phyloP scores from a whole-genome alignment of 495 filamentous ascomycete genomes.

The Podospora australis region DNA sequence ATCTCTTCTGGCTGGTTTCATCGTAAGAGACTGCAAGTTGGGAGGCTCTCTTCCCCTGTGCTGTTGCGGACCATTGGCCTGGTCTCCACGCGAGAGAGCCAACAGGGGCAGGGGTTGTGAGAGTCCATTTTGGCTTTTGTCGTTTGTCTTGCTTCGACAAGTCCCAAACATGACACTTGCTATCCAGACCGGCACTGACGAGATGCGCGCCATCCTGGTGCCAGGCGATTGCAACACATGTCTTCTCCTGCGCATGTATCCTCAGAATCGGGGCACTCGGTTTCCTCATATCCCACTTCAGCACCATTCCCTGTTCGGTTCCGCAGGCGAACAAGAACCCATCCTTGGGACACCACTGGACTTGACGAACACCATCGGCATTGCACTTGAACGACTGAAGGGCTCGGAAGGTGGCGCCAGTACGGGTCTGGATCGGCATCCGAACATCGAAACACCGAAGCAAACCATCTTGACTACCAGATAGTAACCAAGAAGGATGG shows the following conservation, averaged over 20 bases:
- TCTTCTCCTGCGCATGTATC: slow-evolving; percentile 73
- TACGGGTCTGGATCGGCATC: slow-evolving; percentile 30
- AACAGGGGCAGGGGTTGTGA: slow-evolving; percentile 56
- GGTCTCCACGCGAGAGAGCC: slow-evolving; percentile 82
- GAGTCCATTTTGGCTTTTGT: slow-evolving; percentile 65
- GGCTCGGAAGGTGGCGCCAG: slow-evolving; percentile 37
- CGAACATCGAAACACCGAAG: slow-evolving; percentile 59
- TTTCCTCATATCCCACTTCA: slow-evolving; percentile 51
- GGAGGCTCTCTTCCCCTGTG: slow-evolving; percentile 53
- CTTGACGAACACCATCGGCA: slow-evolving; percentile 75
- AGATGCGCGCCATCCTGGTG: slow-evolving; percentile 91
- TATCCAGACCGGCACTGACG: slow-evolving; percentile 75
- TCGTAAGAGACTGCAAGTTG: slow-evolving; percentile 50
- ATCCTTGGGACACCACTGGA: slow-evolving; percentile 83
- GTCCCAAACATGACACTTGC: slow-evolving; percentile 87
- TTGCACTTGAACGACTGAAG: slow-evolving; percentile 44
- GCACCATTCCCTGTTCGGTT: slow-evolving; percentile 74
- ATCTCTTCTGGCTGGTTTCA: slow-evolving; percentile 39
- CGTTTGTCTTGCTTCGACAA: slow-evolving; percentile 70
- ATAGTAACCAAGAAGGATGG: slow-evolving; percentile 67
- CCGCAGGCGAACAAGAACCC: slow-evolving; percentile 81
- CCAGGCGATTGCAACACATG: slow-evolving; percentile 84
- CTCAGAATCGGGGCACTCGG: slow-evolving; percentile 47
- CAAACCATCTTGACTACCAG: slow-evolving; percentile 86
- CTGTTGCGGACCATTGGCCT: slow-evolving; percentile 62